Percentiles rank a stretch among this genome's conserved stretches.
Evolutionary conservation across 2,329 filamentous ascomycete species (phyloP).

Genomic region (Clarireedia hainanense): DNA sequence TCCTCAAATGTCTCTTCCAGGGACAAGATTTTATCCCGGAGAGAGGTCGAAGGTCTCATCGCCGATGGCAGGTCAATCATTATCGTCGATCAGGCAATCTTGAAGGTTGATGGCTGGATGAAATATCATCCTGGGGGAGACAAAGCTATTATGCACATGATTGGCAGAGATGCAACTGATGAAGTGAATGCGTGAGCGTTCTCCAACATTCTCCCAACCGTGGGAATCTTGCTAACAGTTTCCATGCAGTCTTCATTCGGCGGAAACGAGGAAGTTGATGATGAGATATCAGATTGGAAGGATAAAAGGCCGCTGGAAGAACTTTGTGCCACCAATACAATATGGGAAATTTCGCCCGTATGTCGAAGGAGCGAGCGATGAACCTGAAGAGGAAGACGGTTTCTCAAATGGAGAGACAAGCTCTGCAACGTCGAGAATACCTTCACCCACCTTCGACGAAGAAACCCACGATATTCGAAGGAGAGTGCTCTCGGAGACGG

Average conservation of each 20-base stretch:
- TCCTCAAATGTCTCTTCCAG: slow-evolving; percentile 6
- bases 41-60: slow-evolving; percentile 73
- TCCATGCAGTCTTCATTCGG: slow-evolving; percentile 65
- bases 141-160: slow-evolving; percentile 86
- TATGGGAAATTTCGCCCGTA: slow-evolving; percentile 66
- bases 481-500: slow-evolving; percentile 13
- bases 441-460: slow-evolving; percentile 29
- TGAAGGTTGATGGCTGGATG: slow-evolving; percentile 85
- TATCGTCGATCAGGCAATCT: slow-evolving; percentile 70
- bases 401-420: slow-evolving; percentile 18
- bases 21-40: slow-evolving; percentile 42
- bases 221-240: neutral
- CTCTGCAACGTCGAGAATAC: slow-evolving; percentile 25
- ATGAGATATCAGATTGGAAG: slow-evolving; percentile 71
- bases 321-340: slow-evolving; percentile 87
- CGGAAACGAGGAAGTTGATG: slow-evolving; percentile 70
- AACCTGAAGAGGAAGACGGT: slow-evolving; percentile 29
- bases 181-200: slow-evolving; percentile 76
- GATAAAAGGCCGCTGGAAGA: slow-evolving; percentile 74
- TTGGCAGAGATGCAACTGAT: slow-evolving; percentile 88
- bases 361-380: slow-evolving; percentile 30
- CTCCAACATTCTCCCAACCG: neutral
- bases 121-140: slow-evolving; percentile 87
- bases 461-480: slow-evolving; percentile 15
- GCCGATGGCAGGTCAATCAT: slow-evolving; percentile 73